Conservation (phyloP, 1,139 yeast species). For the Pichia sp. region DNA sequence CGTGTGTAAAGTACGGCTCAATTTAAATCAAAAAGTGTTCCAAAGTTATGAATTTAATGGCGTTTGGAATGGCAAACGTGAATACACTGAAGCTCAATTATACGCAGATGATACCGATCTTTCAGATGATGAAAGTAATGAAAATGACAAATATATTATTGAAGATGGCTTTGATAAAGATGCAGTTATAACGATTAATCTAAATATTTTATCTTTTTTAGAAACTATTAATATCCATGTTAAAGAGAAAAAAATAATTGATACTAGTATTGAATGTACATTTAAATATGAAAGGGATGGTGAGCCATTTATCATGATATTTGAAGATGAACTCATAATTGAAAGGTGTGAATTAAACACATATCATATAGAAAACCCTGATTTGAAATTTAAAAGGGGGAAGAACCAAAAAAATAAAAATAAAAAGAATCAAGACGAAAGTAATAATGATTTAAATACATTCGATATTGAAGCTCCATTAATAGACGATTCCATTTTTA, state of each 20-base stretch:
- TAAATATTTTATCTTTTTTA: constrained; percentile 39
- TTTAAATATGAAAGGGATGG: constrained; percentile 52
- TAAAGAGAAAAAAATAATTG: constrained; percentile 23
- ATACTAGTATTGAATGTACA: constrained; percentile 38
- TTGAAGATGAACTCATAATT: constrained; percentile 63
- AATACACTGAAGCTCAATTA: constrained; percentile 8
- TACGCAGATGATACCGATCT: constrained; percentile 13
- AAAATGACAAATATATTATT: constrained; percentile 4
- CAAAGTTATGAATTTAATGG: constrained; percentile 15
- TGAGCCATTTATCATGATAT: constrained; percentile 58
- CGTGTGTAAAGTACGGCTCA: constrained; percentile 25
- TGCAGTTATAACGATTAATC: constrained; percentile 24
- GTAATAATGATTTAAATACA: constrained; percentile 10
- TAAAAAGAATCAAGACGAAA: constrained; percentile 6
- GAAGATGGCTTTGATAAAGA: constrained; percentile 6
- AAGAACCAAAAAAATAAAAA: not conserved
- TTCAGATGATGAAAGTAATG: constrained; percentile 13
- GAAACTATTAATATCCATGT: constrained; percentile 40
- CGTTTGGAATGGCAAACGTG: constrained; percentile 17
- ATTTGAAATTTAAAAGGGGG: not conserved
- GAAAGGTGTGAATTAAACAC: constrained; percentile 72
- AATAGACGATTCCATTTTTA: constrained; percentile 28
- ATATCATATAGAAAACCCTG: constrained; percentile 34
- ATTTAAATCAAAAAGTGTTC: constrained; percentile 26
- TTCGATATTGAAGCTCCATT: constrained; percentile 18